phyloP scores from a whole-genome alignment of 345 rosid species.

The Gossypium rotundifolium region DNA sequence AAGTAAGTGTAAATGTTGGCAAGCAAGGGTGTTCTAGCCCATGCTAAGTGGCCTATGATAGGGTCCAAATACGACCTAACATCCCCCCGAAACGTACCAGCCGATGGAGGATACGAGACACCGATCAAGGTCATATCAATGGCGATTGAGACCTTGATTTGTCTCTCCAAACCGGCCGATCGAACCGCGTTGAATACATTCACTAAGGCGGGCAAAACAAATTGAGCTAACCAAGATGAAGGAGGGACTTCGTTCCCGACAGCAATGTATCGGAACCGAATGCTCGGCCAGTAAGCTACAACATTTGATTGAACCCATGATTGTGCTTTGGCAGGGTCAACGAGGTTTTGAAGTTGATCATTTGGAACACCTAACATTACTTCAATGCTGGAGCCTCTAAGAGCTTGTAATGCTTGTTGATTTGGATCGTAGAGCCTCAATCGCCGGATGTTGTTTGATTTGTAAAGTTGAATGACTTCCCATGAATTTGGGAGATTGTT shows the following conservation, averaged over 20 bases:
- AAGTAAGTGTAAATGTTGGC: conserved; percentile 30
- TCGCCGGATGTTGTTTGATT: conserved; percentile 26
- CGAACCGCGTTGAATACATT: conserved; percentile 29
- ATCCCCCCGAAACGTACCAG: conserved; percentile 7
- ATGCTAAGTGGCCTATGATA: conserved; percentile 14
- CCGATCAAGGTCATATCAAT: conserved; percentile 2
- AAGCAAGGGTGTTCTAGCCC: conserved; percentile 29
- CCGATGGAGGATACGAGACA: conserved; percentile 15
- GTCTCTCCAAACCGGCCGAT: conserved; percentile 27
- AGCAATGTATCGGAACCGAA: conserved; percentile 35
- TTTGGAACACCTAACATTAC: conserved; percentile 42
- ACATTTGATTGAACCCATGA: conserved; percentile 37
- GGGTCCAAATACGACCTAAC: conserved; percentile 20
- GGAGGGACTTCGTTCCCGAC: conserved; percentile 43
- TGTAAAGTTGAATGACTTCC: conserved; percentile 31
- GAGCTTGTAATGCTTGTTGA: conserved; percentile 32
- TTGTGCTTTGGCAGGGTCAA: conserved; percentile 27
- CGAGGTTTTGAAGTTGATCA: conserved; percentile 26
- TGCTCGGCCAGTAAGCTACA: conserved; percentile 22
- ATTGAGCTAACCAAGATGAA: conserved; percentile 17
- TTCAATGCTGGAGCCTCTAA: conserved; percentile 36
- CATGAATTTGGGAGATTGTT: conserved; percentile 36
- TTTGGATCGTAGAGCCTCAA: conserved; percentile 43
- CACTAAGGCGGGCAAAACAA: conserved; percentile 29
- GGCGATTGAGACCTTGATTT: conserved; percentile 39